Percentiles rank a stretch among this genome's conserved stretches.
Evolutionary conservation across 208 protist species (phyloP).

Genomic region (Blechomonas ayalai): DNA sequence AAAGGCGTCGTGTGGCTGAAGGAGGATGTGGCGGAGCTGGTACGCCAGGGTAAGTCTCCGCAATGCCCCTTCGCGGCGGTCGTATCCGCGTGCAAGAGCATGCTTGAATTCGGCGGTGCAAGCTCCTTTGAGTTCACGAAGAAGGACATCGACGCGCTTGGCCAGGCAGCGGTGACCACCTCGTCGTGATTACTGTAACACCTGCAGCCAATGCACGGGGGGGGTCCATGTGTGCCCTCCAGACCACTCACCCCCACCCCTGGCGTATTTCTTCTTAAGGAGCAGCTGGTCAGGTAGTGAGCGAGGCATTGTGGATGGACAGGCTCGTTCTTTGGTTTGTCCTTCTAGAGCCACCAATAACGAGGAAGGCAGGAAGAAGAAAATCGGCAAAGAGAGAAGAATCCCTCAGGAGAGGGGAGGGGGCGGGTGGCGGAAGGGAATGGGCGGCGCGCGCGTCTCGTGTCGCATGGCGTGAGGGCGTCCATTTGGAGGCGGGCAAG

Average conservation of each 20-base stretch:
- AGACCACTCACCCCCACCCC: constrained; percentile 1
- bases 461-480: too few relatives aligned
- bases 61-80: constrained; percentile 16
- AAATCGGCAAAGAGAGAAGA: neutral
- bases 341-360: too few relatives aligned
- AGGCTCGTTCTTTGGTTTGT: too few relatives aligned
- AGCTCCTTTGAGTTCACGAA: constrained; percentile 32
- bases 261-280: too few relatives aligned
- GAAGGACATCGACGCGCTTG: constrained; percentile 45
- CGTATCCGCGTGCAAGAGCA: constrained; percentile 9
- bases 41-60: constrained; percentile 20
- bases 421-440: neutral
- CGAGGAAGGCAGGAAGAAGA: neutral
- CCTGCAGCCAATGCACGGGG: too few relatives aligned
- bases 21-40: constrained; percentile 43
- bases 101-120: constrained; percentile 27
- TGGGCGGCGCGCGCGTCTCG: too few relatives aligned
- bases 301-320: too few relatives aligned
- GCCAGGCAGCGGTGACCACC: constrained; percentile 16
- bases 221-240: neutral
- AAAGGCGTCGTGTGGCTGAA: constrained; percentile 55
- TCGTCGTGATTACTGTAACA: too few relatives aligned
- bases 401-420: neutral
- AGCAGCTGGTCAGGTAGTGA: too few relatives aligned
- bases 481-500: too few relatives aligned